phyloP scores from a whole-genome alignment of 2,329 filamentous ascomycete species.

The Fusarium sp. region DNA sequence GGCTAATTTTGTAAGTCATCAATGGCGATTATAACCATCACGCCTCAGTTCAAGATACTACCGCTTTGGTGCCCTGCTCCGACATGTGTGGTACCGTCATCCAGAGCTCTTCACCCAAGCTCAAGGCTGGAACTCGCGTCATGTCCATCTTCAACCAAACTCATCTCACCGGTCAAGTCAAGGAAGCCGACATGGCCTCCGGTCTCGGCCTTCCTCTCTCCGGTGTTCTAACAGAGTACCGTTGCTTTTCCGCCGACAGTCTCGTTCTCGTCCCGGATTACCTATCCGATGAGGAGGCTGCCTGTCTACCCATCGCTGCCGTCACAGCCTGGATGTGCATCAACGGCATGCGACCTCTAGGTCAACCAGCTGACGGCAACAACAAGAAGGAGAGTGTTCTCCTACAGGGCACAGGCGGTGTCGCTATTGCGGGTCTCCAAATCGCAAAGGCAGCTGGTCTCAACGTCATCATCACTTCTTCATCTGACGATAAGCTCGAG shows the following conservation, averaged over 20 bases:
- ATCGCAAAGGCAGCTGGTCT: conserved; percentile 65
- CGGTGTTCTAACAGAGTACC: conserved; percentile 69
- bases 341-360: conserved; percentile 68
- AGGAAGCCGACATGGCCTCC: conserved; percentile 63
- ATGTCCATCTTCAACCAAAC: conserved; percentile 71
- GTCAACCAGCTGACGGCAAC: conserved; percentile 52
- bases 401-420: conserved; percentile 66
- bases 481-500: conserved; percentile 63
- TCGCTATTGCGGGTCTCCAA: conserved; percentile 63
- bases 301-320: conserved; percentile 69
- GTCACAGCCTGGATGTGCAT: conserved; percentile 75
- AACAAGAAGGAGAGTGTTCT: conserved; percentile 54
- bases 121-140: conserved; percentile 72
- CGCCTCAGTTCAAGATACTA: conserved; percentile 57
- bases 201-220: conserved; percentile 70
- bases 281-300: conserved; percentile 68
- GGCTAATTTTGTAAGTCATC: conserved; percentile 58
- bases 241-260: conserved; percentile 66
- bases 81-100: conserved; percentile 76
- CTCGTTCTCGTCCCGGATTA: conserved; percentile 68
- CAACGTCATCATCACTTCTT: conserved; percentile 64
- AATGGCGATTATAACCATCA: conserved; percentile 76
- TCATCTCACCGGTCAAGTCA: conserved; percentile 69
- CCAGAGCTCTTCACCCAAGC: conserved; percentile 53
- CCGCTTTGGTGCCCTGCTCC: conserved; percentile 70